Conservation (phyloP, 2,329 filamentous ascomycete species). For the Fusarium luffae region DNA sequence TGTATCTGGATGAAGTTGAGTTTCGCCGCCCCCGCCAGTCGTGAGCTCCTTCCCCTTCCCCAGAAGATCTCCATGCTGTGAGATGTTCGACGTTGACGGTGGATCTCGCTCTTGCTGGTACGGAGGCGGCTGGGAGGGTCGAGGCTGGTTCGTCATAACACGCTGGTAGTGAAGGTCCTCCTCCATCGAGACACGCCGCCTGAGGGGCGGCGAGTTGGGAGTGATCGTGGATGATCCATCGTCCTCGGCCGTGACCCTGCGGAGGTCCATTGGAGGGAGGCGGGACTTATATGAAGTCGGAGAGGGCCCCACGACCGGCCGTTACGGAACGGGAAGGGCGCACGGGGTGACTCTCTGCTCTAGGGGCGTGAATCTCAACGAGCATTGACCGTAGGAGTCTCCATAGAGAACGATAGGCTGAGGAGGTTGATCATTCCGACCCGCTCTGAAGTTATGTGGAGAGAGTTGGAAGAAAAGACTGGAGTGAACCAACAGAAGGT, state of each 20-base stretch:
- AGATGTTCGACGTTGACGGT: constrained; percentile 27
- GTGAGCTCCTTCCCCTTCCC: constrained; percentile 34
- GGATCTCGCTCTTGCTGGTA: constrained; percentile 52
- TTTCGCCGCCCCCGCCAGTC: constrained; percentile 38
- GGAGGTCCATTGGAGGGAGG: constrained; percentile 50
- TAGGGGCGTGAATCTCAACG: constrained; percentile 45
- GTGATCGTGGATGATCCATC: constrained; percentile 49
- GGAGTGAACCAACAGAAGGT: constrained; percentile 43
- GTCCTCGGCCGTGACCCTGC: constrained; percentile 45
- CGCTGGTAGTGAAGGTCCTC: constrained; percentile 65
- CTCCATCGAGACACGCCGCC: constrained; percentile 64
- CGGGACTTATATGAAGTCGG: constrained; percentile 42
- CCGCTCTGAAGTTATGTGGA: constrained; percentile 49
- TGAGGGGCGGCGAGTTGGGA: constrained; percentile 52
- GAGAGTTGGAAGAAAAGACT: constrained; percentile 40
- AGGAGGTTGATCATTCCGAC: constrained; percentile 52
- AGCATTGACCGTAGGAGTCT: constrained; percentile 47
- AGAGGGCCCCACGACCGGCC: constrained; percentile 39
- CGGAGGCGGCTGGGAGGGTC: constrained; percentile 60
- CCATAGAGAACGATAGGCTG: constrained; percentile 49
- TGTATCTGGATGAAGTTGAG: constrained; percentile 12
- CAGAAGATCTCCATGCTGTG: constrained; percentile 29
- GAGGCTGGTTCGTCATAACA: constrained; percentile 60
- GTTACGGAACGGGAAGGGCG: constrained; percentile 36
- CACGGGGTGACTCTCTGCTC: constrained; percentile 36